Percentiles rank a stretch among this genome's conserved stretches.
phyloP scores from a whole-genome alignment of 2,329 filamentous ascomycete genomes.

The Colletotrichum endophyticum region DNA sequence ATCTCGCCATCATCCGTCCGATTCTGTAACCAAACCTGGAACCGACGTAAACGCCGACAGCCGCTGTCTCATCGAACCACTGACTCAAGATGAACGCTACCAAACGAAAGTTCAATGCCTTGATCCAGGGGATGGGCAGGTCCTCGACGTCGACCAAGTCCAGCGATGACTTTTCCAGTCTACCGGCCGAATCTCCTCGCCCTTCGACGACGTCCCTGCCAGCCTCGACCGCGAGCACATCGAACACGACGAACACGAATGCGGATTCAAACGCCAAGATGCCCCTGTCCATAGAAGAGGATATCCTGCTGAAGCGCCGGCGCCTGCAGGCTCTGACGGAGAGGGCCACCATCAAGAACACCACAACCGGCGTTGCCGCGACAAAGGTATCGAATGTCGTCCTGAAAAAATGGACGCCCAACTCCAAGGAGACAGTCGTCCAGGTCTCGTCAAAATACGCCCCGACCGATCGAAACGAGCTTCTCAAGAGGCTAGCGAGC shows the following conservation, averaged over 20 bases:
- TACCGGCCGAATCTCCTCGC: conserved; percentile 16
- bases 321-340: conserved; percentile 39
- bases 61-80: background rate
- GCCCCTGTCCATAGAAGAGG: conserved; percentile 35
- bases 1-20: background rate
- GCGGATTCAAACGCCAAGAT: background rate
- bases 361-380: background rate
- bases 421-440: conserved; percentile 27
- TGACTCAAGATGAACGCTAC: conserved; percentile 68
- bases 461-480: conserved; percentile 83
- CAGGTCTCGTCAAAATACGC: conserved; percentile 66
- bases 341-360: conserved; percentile 17
- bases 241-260: background rate
- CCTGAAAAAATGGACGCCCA: conserved; percentile 44
- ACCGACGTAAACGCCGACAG: background rate
- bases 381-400: conserved; percentile 46
- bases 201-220: conserved; percentile 22
- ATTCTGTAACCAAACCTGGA: background rate
- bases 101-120: conserved; percentile 83
- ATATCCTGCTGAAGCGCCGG: conserved; percentile 57
- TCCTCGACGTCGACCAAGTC: conserved; percentile 23
- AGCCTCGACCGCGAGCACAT: background rate
- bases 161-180: conserved; percentile 11
- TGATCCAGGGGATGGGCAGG: conserved; percentile 68
- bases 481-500: conserved; percentile 80